Evolutionary conservation across 2,329 filamentous ascomycete species (phyloP), one percentile per base, ranked within the genome.

Genomic region (Rasamsonia emersonii): DNA sequence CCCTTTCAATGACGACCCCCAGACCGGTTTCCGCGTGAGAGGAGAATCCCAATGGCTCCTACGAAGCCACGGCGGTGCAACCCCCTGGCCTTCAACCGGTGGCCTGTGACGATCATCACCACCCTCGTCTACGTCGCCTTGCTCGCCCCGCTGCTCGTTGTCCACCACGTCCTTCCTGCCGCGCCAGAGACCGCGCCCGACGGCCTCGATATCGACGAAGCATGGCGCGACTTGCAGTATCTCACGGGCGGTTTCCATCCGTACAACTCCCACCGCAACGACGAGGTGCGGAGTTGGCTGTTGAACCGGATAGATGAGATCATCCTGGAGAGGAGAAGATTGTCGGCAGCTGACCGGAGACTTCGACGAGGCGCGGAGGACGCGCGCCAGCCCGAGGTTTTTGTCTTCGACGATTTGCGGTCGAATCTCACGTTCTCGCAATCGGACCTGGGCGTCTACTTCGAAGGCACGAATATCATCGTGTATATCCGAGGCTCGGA

Each of bases 381-480:
- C n/a, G 42, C 49, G 10, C 39, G 46, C 30, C 50, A 39, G 28
- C 56, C 49, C 17, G 53, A 52, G 25, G 49, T 54, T 33, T 75
- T 81, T 16, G 65, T 94, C 11, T 86, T 93, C 50, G 79, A 93
- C 48, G 88, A 95, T 53, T 64, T 77, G 28, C 62, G 68, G 24
- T 82, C 85, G 18, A 96, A 95, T 50, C 73, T 84, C 33, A 91
- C 86, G 2, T 79, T 71, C 21, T 46, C 45, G 15, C 38, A 61
- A 13, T 36, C 60, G 37, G 28, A 74, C 62, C 51, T 59, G 13
- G 70, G 65, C 8, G 74, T 85, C 17, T 95, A 96, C 54, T 95
- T 93, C 47, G 88, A 96, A 60, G 84, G 86, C 18, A 89, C 77
- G 40, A 98, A 96, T 49, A 78, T 95, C 43, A 79, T 95, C 40